Evolutionary conservation across 2,329 filamentous ascomycete species (phyloP), one percentile per base, ranked within the genome.

Genomic region (Purpureocillium takamizusanense): DNA sequence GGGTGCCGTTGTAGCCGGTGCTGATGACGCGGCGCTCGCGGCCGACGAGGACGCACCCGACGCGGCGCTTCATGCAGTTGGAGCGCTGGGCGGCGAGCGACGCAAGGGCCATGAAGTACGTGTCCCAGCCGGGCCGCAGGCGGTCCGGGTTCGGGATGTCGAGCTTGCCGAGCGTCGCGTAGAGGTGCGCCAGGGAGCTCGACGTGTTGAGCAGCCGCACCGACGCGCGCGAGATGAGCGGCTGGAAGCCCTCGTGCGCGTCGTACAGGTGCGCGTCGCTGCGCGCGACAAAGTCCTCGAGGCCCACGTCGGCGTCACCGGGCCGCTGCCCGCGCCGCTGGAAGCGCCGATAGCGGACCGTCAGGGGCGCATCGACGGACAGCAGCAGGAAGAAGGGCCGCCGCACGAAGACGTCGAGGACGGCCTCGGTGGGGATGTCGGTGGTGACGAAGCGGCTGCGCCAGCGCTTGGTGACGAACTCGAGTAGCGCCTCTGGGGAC

Each of bases 1-100:
- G 89, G n/a, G 92, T 97, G 44, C 92, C 92, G 61, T 98, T 98
- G 67, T 98, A 98, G 15, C 92, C 92, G 0, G 92, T 98, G 55
- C 83, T 87, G 49, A 97, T 86, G 46, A 98, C 92, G 49, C 89
- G 78, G 52, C 81, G 81, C 54, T 88, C 82, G 46, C 83, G 74
- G 42, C 70, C 69, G 27, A 97, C 89, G 9, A 98, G 72, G 7
- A 97, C 92, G 63, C 89, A 95, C 7, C 92, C 92, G 2, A 98
- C 92, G 47, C 90, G 80, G 23, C 92, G 76, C 66, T 97, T 95
- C 92, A 98, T 98, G 68, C 92, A 98, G 62, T 98, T 98, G 55
- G 82, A 87, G 46, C 92, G 77, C 50, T 87, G 83, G 1, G 90
- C 86, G 7, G 92, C 92, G 35, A 98, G 77, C 27, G 85, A 87